Percentiles rank a stretch among this genome's conserved stretches.
These are phyloP conservation scores for Starmerella lactis-condensi DNA, from an alignment of 805 yeast genomes.

Conservation along the genomic window DNA sequence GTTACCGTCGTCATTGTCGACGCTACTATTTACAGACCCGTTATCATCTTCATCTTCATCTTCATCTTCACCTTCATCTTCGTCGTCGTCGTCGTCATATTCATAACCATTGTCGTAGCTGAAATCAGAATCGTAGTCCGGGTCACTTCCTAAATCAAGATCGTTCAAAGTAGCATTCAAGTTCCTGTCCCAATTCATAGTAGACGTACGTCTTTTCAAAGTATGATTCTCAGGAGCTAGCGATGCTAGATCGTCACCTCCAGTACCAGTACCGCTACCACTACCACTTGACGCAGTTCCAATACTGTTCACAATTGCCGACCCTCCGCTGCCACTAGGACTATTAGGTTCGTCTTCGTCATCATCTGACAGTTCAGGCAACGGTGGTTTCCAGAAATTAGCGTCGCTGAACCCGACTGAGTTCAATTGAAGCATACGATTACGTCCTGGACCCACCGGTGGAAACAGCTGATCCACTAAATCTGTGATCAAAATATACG, in stretches of 20 bases:
- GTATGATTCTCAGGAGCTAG: not conserved
- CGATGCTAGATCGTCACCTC: not conserved
- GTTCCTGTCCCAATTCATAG: constrained; percentile 26
- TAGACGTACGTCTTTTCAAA: no score
- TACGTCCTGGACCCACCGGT: constrained; percentile 32
- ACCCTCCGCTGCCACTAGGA: not conserved
- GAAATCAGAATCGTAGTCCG: constrained; percentile 19
- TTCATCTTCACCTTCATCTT: constrained; percentile 7
- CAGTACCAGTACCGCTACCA: not conserved
- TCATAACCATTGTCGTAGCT: constrained; percentile 6
- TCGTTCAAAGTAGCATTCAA: constrained; percentile 16
- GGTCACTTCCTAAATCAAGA: constrained; percentile 13
- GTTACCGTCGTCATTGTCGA: no score
- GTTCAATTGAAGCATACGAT: constrained; percentile 19
- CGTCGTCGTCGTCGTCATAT: constrained; percentile 7
- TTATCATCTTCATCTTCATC: constrained; percentile 1
- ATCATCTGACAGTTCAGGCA: constrained; percentile 30
- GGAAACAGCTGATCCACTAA: constrained; percentile 96
- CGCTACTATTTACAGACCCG: not conserved
- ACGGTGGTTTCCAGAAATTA: constrained; percentile 80
- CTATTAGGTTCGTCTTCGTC: constrained; percentile 10
- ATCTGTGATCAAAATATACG: constrained; percentile 78
- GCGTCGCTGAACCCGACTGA: constrained; percentile 54
- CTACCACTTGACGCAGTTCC: constrained; percentile 1
- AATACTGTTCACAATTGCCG: not conserved